Conservation (phyloP, 164 flowering plant species). For the Liriodendron chinense region DNA sequence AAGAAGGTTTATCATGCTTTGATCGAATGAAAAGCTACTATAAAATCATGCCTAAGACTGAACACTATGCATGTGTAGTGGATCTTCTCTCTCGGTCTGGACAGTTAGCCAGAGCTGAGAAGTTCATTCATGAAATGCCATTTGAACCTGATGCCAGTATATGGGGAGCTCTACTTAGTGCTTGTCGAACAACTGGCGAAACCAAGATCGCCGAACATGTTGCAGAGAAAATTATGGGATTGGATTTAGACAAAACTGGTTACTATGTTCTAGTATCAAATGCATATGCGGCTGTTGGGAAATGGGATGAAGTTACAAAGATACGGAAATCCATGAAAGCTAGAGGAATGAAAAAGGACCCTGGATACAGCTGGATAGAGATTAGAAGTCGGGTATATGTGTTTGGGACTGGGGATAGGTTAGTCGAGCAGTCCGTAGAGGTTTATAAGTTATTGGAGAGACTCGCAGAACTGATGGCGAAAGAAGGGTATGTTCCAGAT, state of each 20-base stretch:
- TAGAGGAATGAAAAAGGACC: conserved; percentile 40
- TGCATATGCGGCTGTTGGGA: conserved; percentile 40
- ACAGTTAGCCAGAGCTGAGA: conserved; percentile 31
- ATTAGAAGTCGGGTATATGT: conserved; percentile 16
- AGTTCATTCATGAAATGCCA: conserved; percentile 40
- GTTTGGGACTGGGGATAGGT: conserved; percentile 22
- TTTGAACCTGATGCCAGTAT: conserved; percentile 41
- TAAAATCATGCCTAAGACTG: conserved; percentile 29
- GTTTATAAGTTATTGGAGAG: conserved; percentile 22
- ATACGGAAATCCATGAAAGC: conserved; percentile 31
- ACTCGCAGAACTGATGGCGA: conserved; percentile 33
- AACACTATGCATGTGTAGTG: conserved; percentile 51
- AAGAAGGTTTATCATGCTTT: conserved; percentile 35
- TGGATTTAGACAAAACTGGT: conserved; percentile 34
- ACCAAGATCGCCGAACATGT: conserved; percentile 28
- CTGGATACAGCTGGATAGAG: conserved; percentile 50
- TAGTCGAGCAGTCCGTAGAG: conserved; percentile 26
- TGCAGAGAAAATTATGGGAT: conserved; percentile 22
- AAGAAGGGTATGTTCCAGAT: conserved; percentile 49
- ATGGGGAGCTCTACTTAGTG: conserved; percentile 49
- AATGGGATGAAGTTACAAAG: conserved; percentile 38
- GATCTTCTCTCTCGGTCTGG: conserved; percentile 40
- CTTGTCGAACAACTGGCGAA: conserved; percentile 31
- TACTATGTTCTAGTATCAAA: conserved; percentile 44
- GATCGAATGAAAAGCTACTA: conserved; percentile 28